These are phyloP conservation scores for Alternaria sp. DNA, from an alignment of 2,329 filamentous ascomycete species.

Conservation along the genomic window DNA sequence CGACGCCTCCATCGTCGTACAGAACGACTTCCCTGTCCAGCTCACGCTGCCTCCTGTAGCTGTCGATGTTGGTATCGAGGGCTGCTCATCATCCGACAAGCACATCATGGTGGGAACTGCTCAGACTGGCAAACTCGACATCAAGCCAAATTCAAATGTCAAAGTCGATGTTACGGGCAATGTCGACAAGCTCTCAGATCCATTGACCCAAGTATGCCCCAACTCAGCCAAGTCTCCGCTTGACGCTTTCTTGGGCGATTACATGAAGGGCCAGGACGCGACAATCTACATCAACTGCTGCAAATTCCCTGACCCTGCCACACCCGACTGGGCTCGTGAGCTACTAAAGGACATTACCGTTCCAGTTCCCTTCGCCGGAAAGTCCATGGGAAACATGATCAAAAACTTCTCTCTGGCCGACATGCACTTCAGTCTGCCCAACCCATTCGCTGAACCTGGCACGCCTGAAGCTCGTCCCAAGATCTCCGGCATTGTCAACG, in stretches of 20 bases:
- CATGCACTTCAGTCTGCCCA: conserved; percentile 85
- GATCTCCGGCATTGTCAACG: conserved; percentile 84
- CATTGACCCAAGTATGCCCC: conserved; percentile 78
- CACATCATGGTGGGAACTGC: conserved; percentile 83
- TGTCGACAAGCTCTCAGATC: conserved; percentile 76
- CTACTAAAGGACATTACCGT: conserved; percentile 83
- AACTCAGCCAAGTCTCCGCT: conserved; percentile 81
- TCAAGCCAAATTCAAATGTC: conserved; percentile 74
- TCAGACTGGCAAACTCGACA: conserved; percentile 70
- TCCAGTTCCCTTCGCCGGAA: conserved; percentile 83
- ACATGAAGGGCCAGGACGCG: conserved; percentile 80
- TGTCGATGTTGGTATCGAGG: conserved; percentile 86
- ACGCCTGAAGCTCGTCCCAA: conserved; percentile 77
- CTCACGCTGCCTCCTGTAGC: conserved; percentile 80
- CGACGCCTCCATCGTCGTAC: conserved; percentile 75
- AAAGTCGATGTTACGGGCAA: conserved; percentile 75
- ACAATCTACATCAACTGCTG: conserved; percentile 86
- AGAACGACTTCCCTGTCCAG: conserved; percentile 81
- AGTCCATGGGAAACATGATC: conserved; percentile 82
- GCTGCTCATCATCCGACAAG: conserved; percentile 75
- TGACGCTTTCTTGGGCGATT: conserved; percentile 80
- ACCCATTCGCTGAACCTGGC: conserved; percentile 78
- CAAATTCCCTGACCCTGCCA: conserved; percentile 69
- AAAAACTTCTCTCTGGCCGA: conserved; percentile 87
- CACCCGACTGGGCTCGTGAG: conserved; percentile 83